Percentiles rank a stretch among this genome's conserved stretches.
These are phyloP conservation scores for Pezicula radicicola DNA, from an alignment of 2,329 filamentous ascomycete genomes.

Conservation along the genomic window DNA sequence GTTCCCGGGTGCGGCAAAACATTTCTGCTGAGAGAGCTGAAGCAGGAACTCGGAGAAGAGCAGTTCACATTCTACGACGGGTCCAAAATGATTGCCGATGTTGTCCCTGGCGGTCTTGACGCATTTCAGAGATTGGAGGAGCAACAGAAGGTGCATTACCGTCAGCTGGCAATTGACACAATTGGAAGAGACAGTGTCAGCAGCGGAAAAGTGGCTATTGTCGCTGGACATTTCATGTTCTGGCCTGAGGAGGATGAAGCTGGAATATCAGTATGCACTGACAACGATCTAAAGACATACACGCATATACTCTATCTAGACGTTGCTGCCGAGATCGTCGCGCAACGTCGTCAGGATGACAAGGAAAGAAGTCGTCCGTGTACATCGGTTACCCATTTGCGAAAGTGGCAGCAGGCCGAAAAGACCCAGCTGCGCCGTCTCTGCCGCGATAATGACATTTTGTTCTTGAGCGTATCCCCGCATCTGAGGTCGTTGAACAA, in stretches of 20 bases:
- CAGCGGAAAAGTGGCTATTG: constrained; percentile 37
- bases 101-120: constrained; percentile 43
- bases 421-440: constrained; percentile 35
- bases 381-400: constrained; percentile 34
- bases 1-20: constrained; percentile 53
- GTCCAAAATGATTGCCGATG: constrained; percentile 40
- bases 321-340: constrained; percentile 33
- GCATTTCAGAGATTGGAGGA: constrained; percentile 40
- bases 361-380: constrained; percentile 29
- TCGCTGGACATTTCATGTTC: constrained; percentile 55
- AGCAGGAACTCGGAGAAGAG: constrained; percentile 27
- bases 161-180: constrained; percentile 40
- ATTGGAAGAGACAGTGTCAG: constrained; percentile 36
- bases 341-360: constrained; percentile 36
- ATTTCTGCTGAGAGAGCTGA: constrained; percentile 38
- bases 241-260: constrained; percentile 37
- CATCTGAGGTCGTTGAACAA: constrained; percentile 7
- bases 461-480: constrained; percentile 36
- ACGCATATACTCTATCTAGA: constrained; percentile 59
- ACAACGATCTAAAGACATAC: constrained; percentile 42
- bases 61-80: constrained; percentile 50
- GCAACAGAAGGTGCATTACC: constrained; percentile 33
- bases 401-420: constrained; percentile 44
- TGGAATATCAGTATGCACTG: constrained; percentile 37
- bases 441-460: constrained; percentile 42